These are phyloP conservation scores for Gossypium thurberi DNA, from an alignment of 345 rosid species.

Conservation along the genomic window DNA sequence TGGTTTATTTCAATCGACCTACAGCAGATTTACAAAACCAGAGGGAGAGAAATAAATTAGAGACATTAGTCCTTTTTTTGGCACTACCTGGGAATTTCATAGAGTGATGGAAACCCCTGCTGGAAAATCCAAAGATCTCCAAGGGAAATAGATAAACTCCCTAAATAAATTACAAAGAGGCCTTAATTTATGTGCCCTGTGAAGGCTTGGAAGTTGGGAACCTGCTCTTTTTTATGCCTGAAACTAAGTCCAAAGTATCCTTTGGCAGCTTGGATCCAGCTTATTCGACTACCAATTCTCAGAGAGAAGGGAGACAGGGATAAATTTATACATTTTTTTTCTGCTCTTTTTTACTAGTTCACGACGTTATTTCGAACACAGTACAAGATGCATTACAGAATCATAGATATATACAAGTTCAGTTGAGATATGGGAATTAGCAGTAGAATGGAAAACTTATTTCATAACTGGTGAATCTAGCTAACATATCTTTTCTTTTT, in stretches of 20 bases:
- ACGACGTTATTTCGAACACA: not conserved
- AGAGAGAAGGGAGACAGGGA: not conserved
- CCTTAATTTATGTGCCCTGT: not conserved
- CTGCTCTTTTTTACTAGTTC: not conserved
- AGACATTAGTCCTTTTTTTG: not conserved
- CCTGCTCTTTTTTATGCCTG: not conserved
- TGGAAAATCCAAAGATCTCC: not conserved
- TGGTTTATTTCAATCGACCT: not conserved
- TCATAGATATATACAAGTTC: not conserved
- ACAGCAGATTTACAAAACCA: not conserved
- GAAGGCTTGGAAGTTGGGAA: not conserved
- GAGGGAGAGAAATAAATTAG: not conserved
- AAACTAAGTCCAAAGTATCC: too few species aligned
- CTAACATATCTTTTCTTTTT: not conserved
- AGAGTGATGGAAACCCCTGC: not conserved
- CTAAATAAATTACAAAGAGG: not conserved
- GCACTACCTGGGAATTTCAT: not conserved
- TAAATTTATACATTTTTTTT: not conserved
- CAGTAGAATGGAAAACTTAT: slow-evolving; percentile 17
- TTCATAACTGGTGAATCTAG: not conserved
- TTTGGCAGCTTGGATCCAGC: too few species aligned
- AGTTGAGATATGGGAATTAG: not conserved
- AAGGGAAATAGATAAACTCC: not conserved
- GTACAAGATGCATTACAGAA: not conserved
- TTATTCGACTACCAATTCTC: too few species aligned